Conservation (phyloP, 805 yeast species). For the Wickerhamomyces xylosicus region DNA sequence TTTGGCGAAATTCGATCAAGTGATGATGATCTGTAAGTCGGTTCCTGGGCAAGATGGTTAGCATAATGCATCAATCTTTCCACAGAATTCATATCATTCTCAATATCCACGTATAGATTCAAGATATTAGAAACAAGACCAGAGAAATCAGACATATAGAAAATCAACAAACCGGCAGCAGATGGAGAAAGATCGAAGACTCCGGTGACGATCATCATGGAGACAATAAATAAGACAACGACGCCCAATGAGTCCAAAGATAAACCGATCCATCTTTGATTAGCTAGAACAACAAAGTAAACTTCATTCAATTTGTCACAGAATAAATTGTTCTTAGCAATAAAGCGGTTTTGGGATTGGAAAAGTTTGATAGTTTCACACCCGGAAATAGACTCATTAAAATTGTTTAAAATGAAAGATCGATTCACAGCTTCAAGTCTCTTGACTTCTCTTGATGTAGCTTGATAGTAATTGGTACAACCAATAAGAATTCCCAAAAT, state of each 20-base stretch:
- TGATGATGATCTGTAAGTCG: neutral
- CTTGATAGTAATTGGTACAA: conserved; percentile 47
- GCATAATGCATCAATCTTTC: conserved; percentile 64
- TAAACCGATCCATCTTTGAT: conserved; percentile 63
- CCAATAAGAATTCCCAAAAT: conserved; percentile 30
- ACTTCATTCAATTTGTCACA: conserved; percentile 62
- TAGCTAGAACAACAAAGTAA: conserved; percentile 43
- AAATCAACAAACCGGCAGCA: conserved; percentile 54
- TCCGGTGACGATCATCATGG: conserved; percentile 46
- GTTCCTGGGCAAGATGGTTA: conserved; percentile 50
- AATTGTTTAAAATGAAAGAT: conserved; percentile 58
- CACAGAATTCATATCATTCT: conserved; percentile 65
- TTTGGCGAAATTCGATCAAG: conserved; percentile 9
- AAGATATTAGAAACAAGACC: conserved; percentile 21
- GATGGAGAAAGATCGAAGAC: conserved; percentile 50
- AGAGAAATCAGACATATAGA: conserved; percentile 45
- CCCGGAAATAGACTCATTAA: conserved; percentile 62
- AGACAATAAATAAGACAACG: conserved; percentile 37
- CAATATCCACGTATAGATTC: conserved; percentile 52
- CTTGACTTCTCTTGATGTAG: conserved; percentile 66
- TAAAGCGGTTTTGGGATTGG: conserved; percentile 31
- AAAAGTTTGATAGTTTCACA: conserved; percentile 52
- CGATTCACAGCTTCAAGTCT: conserved; percentile 65
- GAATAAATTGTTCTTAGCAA: conserved; percentile 29
- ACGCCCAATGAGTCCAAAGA: conserved; percentile 44